phyloP scores from a whole-genome alignment of 2,329 filamentous ascomycete species.

The Neophaeococcomyces mojaviensis region DNA sequence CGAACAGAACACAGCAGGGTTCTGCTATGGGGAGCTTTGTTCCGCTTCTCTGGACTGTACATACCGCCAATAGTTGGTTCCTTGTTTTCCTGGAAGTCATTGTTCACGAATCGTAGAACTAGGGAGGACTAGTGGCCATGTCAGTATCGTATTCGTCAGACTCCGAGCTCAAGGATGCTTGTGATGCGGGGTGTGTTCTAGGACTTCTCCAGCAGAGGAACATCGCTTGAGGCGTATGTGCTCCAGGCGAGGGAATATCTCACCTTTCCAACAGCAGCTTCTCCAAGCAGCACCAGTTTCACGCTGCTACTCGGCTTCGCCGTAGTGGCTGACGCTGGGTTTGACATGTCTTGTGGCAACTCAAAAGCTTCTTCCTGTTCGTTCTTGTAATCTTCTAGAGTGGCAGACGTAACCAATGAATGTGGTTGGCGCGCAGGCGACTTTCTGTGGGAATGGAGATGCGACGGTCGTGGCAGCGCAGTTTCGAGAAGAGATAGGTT shows the following conservation, averaged over 20 bases:
- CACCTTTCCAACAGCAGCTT: constrained; percentile 98
- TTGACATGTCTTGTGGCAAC: constrained; percentile 53
- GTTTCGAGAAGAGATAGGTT: too few relatives aligned
- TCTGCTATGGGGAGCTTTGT: not conserved
- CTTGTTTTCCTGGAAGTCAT: constrained; percentile 99
- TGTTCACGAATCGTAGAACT: constrained; percentile 96
- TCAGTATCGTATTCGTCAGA: not conserved
- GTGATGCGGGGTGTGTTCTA: constrained; percentile 2
- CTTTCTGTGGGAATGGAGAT: not conserved
- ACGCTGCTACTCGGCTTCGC: constrained; percentile 99
- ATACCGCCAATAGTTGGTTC: constrained; percentile 96
- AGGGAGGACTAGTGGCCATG: constrained; percentile 67
- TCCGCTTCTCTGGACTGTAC: constrained; percentile 20
- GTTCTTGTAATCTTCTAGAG: too few relatives aligned
- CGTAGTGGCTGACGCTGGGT: constrained; percentile 56
- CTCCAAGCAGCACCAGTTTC: constrained; percentile 94
- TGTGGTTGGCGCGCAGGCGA: not conserved
- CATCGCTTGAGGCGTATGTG: not conserved
- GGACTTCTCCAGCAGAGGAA: not conserved
- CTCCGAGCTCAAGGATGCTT: not conserved
- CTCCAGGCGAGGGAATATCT: constrained; percentile 17
- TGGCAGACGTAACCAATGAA: not conserved
- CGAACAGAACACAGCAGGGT: not conserved
- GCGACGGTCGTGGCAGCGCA: too few relatives aligned
- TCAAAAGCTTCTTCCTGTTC: not conserved